Base-by-base conservation (phyloP, 73 alveolate genomes). In the Paraurostyla sp. region DNA sequence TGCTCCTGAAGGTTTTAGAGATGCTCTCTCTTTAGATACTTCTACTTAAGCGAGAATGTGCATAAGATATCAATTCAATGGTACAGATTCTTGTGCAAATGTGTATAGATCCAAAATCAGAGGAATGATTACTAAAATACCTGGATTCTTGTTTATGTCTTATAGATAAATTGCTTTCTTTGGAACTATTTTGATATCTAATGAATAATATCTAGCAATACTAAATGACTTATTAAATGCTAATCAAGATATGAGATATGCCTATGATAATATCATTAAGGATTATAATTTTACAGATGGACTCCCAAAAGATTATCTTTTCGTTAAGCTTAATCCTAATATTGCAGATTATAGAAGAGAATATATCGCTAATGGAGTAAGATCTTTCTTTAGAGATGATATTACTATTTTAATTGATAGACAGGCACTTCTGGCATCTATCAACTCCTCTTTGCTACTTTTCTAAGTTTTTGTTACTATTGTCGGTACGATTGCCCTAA, bases 401-500 rank as follows among this genome's bases (percentile, higher is more conserved):
- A 68, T 56, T 42, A 90, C 96, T 25, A 80, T 92, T 38, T 75
- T 93, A 23, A 71, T 92, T 15, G 97, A 94, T 83, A 91, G 94
- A 48, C 75, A 87, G 82, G 89, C 91, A 38, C 60, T 97, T 27
- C 89, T 84, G 13, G 97, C 86, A 15, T 92, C 94, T 20, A 93
- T 97, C 20, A 89, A 91, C 48, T 68, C 95, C 36, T 89, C 98
- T 0, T 85, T 96, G 59, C 56, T 71, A 29, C 84, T 95, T 27
- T 81, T 97, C 83, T 89, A 96, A 73, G 63, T 95, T 25, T 92
- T 97, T 49, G 94, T 94, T 40, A 85, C 94, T 50, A 94, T 97
- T 20, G 94, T 97, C 35, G 99, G 99, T 0, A 56, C 92, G 22
- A 90, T 98, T 25, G 98, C 99, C 0, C 91, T 98, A 33, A 90